Conservation (phyloP, 1,139 yeast genomes). For the Geotrichum phurueaensis region DNA sequence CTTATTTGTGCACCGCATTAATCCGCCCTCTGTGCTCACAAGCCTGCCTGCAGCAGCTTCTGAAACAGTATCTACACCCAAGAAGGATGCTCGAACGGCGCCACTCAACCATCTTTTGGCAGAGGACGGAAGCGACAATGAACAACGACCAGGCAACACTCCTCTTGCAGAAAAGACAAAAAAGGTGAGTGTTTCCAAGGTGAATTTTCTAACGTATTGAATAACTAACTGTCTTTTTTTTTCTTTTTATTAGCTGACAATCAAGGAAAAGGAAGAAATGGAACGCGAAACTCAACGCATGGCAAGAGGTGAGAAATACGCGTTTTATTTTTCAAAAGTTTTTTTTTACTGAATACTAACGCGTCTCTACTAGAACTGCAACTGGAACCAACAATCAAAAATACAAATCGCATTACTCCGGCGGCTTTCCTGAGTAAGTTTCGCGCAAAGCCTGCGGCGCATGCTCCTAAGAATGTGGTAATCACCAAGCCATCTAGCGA, state of each 20-base stretch:
- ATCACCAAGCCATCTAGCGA: neutral
- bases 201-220: too few species aligned
- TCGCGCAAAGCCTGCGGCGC: neutral
- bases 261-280: slow-evolving; percentile 32
- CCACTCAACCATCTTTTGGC: neutral
- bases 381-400: slow-evolving; percentile 28
- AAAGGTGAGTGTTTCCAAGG: neutral
- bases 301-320: slow-evolving; percentile 23
- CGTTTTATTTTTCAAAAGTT: neutral
- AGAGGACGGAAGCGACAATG: neutral
- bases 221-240: neutral
- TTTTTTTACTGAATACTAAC: neutral
- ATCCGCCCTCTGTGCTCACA: neutral
- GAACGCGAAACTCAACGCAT: slow-evolving; percentile 32
- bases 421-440: slow-evolving; percentile 26
- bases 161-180: neutral
- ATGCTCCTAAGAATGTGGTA: neutral
- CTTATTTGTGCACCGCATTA: neutral
- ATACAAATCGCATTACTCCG: slow-evolving; percentile 20
- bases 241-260: slow-evolving; percentile 16
- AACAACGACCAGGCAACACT: neutral
- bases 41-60: neutral
- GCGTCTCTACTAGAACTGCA: slow-evolving; percentile 20
- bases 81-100: neutral
- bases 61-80: neutral